Evolutionary conservation across 306 rosid genomes (phyloP).

Genomic region (barrel medic (Medicago truncatula)): DNA sequence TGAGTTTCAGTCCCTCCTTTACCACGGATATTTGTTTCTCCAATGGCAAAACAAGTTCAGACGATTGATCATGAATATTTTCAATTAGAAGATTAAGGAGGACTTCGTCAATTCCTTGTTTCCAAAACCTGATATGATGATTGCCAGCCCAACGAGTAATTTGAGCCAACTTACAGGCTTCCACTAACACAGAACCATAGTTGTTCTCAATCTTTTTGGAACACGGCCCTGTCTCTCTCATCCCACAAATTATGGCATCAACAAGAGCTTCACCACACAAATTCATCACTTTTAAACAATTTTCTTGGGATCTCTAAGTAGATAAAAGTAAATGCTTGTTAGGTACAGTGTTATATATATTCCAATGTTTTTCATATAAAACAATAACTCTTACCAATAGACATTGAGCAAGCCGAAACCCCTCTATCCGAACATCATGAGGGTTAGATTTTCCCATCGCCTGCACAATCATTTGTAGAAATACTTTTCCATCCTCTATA

Average conservation of each 20-base stretch:
- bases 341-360: constrained; percentile 25
- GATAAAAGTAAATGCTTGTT: constrained; percentile 39
- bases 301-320: constrained; percentile 69
- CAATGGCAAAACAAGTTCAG: constrained; percentile 49
- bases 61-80: constrained; percentile 51
- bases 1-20: constrained; percentile 55
- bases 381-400: constrained; percentile 59
- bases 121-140: constrained; percentile 83
- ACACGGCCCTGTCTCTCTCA: constrained; percentile 51
- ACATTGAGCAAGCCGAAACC: constrained; percentile 78
- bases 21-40: constrained; percentile 67
- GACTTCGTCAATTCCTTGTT: constrained; percentile 64
- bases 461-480: constrained; percentile 61
- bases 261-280: constrained; percentile 69
- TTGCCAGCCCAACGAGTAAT: constrained; percentile 80
- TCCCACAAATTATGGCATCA: constrained; percentile 67
- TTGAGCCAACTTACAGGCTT: constrained; percentile 81
- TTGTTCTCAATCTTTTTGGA: constrained; percentile 52
- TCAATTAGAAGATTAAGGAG: constrained; percentile 77
- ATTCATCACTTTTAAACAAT: constrained; percentile 52
- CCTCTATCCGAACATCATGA: constrained; percentile 65
- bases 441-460: constrained; percentile 73
- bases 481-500: constrained; percentile 61
- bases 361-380: constrained; percentile 26
- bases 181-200: constrained; percentile 58